phyloP scores from a whole-genome alignment of 2,329 filamentous ascomycete genomes.

The Nothopassalora personata region DNA sequence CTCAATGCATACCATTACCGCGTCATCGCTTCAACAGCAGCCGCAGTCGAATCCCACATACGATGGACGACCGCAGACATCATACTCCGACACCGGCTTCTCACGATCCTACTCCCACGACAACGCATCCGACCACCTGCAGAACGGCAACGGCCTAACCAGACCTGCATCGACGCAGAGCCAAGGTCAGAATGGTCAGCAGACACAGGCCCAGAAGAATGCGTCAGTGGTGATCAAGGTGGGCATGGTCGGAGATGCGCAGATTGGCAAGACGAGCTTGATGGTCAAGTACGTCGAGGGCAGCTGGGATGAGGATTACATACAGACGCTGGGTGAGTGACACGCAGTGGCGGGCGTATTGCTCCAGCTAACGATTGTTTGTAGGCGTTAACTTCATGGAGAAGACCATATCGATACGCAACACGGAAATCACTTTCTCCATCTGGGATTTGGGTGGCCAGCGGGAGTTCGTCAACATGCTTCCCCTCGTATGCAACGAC shows the following conservation, averaged over 20 bases:
- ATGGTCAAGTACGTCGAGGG: constrained; percentile 99
- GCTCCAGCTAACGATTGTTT: not conserved
- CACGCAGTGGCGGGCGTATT: not conserved
- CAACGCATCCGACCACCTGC: constrained; percentile 33
- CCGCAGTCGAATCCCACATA: constrained; percentile 33
- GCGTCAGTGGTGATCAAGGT: constrained; percentile 93
- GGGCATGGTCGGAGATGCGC: constrained; percentile 97
- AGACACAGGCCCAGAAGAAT: constrained; percentile 43
- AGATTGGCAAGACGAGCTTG: constrained; percentile 97
- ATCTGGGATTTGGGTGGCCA: constrained; percentile 99
- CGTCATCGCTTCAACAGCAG: constrained; percentile 32
- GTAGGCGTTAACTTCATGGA: constrained; percentile 98
- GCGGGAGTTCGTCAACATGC: constrained; percentile 99
- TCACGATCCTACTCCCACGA: constrained; percentile 41
- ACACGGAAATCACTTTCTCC: constrained; percentile 98
- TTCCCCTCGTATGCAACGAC: constrained; percentile 98
- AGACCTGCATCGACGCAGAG: constrained; percentile 30
- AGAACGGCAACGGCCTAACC: constrained; percentile 30
- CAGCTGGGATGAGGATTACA: constrained; percentile 99
- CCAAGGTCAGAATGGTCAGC: constrained; percentile 29
- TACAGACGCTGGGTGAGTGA: constrained; percentile 76
- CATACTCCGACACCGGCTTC: constrained; percentile 49
- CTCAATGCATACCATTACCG: constrained; percentile 45
- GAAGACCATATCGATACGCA: constrained; percentile 98
- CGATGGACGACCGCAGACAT: constrained; percentile 45